Evolutionary conservation across 192 early-diverging fungal species (phyloP).

Genomic region (Coemansia asiatica): DNA sequence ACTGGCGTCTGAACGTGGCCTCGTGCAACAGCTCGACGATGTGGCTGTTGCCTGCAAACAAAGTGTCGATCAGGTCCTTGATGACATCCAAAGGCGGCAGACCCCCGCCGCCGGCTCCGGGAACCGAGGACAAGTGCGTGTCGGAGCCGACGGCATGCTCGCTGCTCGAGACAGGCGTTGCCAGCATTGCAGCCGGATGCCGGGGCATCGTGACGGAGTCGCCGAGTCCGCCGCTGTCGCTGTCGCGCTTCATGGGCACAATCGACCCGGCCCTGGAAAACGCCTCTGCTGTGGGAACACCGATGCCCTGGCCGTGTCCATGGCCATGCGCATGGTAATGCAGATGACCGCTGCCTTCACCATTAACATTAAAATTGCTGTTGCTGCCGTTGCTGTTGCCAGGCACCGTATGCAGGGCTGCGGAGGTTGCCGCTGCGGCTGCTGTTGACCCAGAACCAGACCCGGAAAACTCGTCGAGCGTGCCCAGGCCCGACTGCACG

Average conservation of each 20-base stretch:
- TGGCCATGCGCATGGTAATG: not conserved
- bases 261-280: not conserved
- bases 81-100: constrained; percentile 25
- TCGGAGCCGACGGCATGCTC: not conserved
- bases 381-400: not conserved
- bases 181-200: not conserved
- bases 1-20: constrained; percentile 40
- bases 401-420: not conserved
- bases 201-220: not conserved
- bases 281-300: not conserved
- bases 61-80: constrained; percentile 39
- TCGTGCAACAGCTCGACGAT: constrained; percentile 39
- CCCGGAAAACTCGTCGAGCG: not conserved
- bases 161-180: not conserved
- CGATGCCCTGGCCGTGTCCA: too few relatives aligned
- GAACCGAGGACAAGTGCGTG: not conserved
- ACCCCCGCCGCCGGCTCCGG: constrained; percentile 1
- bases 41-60: constrained; percentile 22
- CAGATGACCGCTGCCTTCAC: not conserved
- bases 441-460: not conserved
- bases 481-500: constrained; percentile 6
- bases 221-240: constrained; percentile 5
- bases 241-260: constrained; percentile 10
- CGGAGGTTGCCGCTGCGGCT: not conserved
- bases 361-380: too few relatives aligned